Conservation (phyloP, 2,329 filamentous ascomycete genomes). For the Fusarium temperatum region DNA sequence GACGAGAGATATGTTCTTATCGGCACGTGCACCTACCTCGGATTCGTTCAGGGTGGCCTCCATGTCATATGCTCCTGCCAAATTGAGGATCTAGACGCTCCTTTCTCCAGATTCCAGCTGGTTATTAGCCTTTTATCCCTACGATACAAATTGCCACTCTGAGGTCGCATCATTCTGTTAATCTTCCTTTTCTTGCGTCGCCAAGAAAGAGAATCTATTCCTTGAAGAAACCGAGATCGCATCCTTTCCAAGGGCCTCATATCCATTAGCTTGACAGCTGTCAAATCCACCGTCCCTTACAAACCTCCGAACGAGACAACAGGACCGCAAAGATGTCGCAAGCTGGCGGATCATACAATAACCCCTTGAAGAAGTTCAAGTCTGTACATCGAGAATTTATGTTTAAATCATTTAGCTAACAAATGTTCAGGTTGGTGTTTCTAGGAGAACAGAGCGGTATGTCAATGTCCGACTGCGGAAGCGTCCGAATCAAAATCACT, state of each 20-base stretch:
- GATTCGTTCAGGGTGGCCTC: slow-evolving; percentile 31
- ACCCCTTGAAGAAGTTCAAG: slow-evolving; percentile 99
- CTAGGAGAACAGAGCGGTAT: slow-evolving; percentile 98
- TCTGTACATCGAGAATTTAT: slow-evolving; percentile 52
- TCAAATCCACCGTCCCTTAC: slow-evolving; percentile 31
- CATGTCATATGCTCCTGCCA: slow-evolving; percentile 43
- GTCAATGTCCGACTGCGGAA: slow-evolving; percentile 44
- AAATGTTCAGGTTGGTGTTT: slow-evolving; percentile 80
- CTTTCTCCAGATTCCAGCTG: slow-evolving; percentile 38
- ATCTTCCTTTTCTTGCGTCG: neutral
- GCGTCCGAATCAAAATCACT: slow-evolving; percentile 34
- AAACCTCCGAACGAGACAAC: slow-evolving; percentile 25
- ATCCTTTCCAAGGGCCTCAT: slow-evolving; percentile 8
- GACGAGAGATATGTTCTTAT: slow-evolving; percentile 27
- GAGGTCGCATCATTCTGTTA: slow-evolving; percentile 14
- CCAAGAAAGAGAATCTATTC: neutral
- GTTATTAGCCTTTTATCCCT: slow-evolving; percentile 26
- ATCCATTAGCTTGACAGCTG: slow-evolving; percentile 38
- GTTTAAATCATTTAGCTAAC: slow-evolving; percentile 36
- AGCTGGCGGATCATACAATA: slow-evolving; percentile 88
- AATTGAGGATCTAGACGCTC: slow-evolving; percentile 40
- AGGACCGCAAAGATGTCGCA: slow-evolving; percentile 75
- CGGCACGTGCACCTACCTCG: slow-evolving; percentile 38
- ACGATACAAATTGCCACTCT: slow-evolving; percentile 32
- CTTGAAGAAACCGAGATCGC: slow-evolving; percentile 4